These are phyloP conservation scores for Dryas integrifolia DNA, from an alignment of 331 rosid genomes.

Conservation along the genomic window DNA sequence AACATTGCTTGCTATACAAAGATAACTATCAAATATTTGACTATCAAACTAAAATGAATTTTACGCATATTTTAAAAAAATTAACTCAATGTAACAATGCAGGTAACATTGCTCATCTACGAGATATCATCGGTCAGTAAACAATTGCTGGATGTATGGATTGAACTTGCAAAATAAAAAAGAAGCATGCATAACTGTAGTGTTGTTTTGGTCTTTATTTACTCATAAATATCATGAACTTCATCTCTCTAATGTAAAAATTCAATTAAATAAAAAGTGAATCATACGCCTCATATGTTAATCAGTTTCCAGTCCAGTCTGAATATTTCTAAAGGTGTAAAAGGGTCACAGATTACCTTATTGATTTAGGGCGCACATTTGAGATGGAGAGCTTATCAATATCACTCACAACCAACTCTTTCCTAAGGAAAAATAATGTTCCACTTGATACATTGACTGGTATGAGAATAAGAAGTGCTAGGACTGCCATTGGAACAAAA, in stretches of 20 bases:
- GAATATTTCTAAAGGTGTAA: not conserved
- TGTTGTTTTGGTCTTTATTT: slow-evolving; percentile 1
- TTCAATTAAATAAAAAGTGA: not conserved
- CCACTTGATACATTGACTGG: slow-evolving; percentile 95
- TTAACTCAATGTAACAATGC: not conserved
- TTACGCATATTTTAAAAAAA: not conserved
- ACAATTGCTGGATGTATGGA: not conserved
- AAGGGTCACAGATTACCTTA: slow-evolving; percentile 49
- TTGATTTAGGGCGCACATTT: slow-evolving; percentile 75
- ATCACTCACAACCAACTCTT: slow-evolving; percentile 79
- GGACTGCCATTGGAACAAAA: slow-evolving; percentile 66
- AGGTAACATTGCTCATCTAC: not conserved
- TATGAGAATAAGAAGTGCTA: slow-evolving; percentile 86
- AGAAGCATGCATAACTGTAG: not conserved
- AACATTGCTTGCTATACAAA: not conserved
- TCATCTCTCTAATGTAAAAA: not conserved
- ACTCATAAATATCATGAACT: not conserved
- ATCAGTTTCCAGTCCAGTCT: not conserved
- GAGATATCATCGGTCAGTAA: not conserved
- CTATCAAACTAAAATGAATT: not conserved
- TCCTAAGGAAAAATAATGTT: slow-evolving; percentile 66
- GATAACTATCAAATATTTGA: not conserved
- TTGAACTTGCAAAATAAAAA: not conserved
- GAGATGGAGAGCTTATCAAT: slow-evolving; percentile 96
- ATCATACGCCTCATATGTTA: not conserved